These are phyloP conservation scores for Aspergillus hortae DNA, from an alignment of 2,329 filamentous ascomycete genomes.

Conservation along the genomic window DNA sequence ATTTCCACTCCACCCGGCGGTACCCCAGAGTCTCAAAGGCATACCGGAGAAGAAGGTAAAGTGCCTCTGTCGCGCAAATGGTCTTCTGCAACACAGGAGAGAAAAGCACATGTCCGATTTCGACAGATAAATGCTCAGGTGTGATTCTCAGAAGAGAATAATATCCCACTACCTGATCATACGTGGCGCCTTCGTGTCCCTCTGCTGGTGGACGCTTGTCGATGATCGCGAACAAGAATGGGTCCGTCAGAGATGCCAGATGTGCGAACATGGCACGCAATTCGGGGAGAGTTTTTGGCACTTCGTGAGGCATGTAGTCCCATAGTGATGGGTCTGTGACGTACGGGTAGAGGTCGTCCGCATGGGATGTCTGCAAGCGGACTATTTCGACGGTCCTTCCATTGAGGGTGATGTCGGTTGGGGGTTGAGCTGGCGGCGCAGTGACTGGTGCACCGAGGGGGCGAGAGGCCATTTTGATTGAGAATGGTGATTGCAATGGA, in stretches of 20 bases:
- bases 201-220: background rate
- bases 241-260: slow-evolving; percentile 3
- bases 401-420: background rate
- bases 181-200: background rate
- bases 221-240: background rate
- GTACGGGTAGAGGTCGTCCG: background rate
- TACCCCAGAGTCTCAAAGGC: slow-evolving; percentile 55
- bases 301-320: background rate
- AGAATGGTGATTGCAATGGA: background rate
- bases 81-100: background rate
- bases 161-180: background rate
- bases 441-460: background rate
- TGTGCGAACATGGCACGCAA: background rate
- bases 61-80: background rate
- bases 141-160: slow-evolving; percentile 1
- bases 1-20: slow-evolving; percentile 63
- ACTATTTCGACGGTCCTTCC: background rate
- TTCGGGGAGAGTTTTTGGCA: background rate
- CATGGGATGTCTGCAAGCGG: background rate
- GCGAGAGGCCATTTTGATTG: background rate
- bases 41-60: slow-evolving; percentile 44
- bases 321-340: background rate
- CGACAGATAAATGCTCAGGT: background rate
- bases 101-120: slow-evolving; percentile 2
- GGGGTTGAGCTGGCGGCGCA: background rate